Conservation (phyloP, 257 asterid species). For the Primulina tabacum region DNA sequence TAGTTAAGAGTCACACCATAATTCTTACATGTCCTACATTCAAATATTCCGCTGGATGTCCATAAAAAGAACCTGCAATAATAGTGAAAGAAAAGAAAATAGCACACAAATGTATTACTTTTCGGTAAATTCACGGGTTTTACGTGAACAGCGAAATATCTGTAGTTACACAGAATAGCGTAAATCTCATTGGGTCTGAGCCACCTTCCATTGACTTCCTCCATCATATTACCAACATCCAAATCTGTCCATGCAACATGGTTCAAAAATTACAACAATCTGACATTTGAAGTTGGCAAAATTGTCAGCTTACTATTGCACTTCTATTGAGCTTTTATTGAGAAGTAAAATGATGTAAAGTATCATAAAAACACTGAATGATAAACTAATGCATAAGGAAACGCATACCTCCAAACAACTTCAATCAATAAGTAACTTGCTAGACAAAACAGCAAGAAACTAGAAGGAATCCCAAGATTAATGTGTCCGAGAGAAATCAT, state of each 20-base stretch:
- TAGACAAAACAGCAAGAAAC: neutral
- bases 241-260: conserved; percentile 55
- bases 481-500: neutral
- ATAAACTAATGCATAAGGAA: neutral
- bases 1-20: conserved; percentile 17
- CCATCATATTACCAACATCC: conserved; percentile 61
- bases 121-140: conserved; percentile 83
- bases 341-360: neutral
- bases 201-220: conserved; percentile 89
- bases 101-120: conserved; percentile 48
- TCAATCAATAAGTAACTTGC: neutral
- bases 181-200: conserved; percentile 93
- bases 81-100: no score
- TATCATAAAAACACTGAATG: neutral
- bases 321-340: neutral
- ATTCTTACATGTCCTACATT: conserved; percentile 7
- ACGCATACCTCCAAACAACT: neutral
- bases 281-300: neutral
- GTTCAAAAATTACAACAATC: conserved; percentile 15
- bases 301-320: conserved; percentile 1
- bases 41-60: neutral
- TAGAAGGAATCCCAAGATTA: neutral
- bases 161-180: conserved; percentile 78
- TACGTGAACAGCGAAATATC: conserved; percentile 64
- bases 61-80: neutral